A percentile compares a stretch with the other conserved stretches of the same genome.
phyloP scores from a whole-genome alignment of 1,284 basidiomycete species.

The Melampsora americana region DNA sequence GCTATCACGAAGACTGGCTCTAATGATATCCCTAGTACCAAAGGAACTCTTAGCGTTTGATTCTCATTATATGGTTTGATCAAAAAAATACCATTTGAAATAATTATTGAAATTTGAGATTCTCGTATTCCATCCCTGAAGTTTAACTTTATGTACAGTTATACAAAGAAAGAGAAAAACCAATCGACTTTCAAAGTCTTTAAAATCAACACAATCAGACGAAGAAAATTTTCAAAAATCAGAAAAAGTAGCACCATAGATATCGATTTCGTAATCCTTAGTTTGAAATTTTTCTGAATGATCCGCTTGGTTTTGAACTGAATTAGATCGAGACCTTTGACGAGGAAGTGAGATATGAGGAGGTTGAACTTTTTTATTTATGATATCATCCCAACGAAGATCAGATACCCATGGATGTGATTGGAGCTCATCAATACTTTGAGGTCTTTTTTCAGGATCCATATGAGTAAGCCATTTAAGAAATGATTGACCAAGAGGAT shows the following conservation, averaged over 20 bases:
- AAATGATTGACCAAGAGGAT: background rate
- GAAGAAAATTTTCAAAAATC: no score
- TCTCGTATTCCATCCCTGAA: no score
- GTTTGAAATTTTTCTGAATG: no score
- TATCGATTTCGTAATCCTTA: no score
- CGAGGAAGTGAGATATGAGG: background rate
- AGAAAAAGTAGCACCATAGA: no score
- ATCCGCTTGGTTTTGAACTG: no score
- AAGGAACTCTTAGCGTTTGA: constrained; percentile 70
- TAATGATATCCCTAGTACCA: constrained; percentile 91
- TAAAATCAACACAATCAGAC: no score
- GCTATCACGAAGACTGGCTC: constrained; percentile 86
- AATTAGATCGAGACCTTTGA: no score
- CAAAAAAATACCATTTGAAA: background rate
- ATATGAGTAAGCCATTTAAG: background rate
- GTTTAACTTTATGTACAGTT: no score
- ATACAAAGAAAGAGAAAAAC: no score
- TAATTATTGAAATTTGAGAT: no score
- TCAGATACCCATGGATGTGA: background rate
- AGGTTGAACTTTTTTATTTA: background rate
- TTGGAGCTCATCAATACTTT: background rate
- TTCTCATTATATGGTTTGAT: background rate
- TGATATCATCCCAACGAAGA: background rate
- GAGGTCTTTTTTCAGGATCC: background rate
- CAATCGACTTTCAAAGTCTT: no score